Evolutionary conservation across 305 asterid genomes (phyloP).

Genomic region (Fraxinus angustifolia): DNA sequence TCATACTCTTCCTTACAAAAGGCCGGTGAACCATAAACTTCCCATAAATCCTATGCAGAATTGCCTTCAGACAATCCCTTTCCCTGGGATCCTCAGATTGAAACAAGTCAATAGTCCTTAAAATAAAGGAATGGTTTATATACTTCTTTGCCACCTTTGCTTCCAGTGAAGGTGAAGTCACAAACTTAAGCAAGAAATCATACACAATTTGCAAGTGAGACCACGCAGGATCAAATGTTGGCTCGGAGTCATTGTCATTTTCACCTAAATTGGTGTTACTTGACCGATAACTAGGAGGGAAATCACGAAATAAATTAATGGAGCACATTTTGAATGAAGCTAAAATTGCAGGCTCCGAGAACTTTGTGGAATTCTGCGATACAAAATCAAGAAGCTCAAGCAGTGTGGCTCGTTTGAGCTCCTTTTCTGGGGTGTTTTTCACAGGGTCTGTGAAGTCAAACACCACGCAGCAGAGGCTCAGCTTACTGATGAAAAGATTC

Average conservation of each 20-base stretch:
- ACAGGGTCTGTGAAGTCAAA: conserved; percentile 64
- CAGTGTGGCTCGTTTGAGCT: conserved; percentile 60
- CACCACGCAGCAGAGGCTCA: conserved; percentile 74
- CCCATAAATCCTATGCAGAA: conserved; percentile 78
- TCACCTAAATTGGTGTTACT: conserved; percentile 30
- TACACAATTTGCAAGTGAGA: conserved; percentile 71
- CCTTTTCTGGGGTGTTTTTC: conserved; percentile 58
- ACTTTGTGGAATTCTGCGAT: conserved; percentile 50
- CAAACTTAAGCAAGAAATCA: conserved; percentile 69
- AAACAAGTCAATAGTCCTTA: conserved; percentile 62
- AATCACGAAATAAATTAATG: conserved; percentile 63
- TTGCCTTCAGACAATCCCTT: conserved; percentile 73
- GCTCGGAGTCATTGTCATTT: conserved; percentile 63
- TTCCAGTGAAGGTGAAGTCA: conserved; percentile 60
- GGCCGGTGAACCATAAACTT: conserved; percentile 79
- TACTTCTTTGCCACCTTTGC: conserved; percentile 74
- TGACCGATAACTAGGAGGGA: conserved; percentile 54
- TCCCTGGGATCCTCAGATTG: conserved; percentile 89
- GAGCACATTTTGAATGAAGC: conserved; percentile 83
- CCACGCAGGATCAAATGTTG: conserved; percentile 82
- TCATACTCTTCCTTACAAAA: conserved; percentile 61
- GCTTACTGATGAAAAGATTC: conserved; percentile 80
- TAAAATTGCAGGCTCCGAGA: conserved; percentile 62
- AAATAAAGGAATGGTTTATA: conserved; percentile 56
- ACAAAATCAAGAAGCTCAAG: conserved; percentile 75